phyloP scores from a whole-genome alignment of 2,329 filamentous ascomycete genomes.

The Macrophomina phaseolina region DNA sequence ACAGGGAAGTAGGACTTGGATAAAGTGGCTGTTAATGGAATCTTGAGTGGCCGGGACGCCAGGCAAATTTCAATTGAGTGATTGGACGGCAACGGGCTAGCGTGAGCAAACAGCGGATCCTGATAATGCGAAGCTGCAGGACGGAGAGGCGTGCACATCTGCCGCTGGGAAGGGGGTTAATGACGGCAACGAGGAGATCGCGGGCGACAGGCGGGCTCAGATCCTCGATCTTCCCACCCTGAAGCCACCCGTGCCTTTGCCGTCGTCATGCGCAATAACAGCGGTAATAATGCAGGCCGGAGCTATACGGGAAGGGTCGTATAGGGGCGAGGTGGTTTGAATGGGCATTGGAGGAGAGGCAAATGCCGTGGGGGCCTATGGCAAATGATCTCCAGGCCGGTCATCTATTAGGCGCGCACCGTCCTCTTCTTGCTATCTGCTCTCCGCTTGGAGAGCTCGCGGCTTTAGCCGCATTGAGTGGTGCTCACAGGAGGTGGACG shows the following conservation, averaged over 20 bases:
- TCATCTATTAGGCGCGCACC: conserved; percentile 23
- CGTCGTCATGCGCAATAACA: conserved; percentile 22
- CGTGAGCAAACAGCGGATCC: conserved; percentile 9
- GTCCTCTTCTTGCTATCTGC: not conserved
- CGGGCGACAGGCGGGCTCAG: not conserved
- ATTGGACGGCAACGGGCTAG: not conserved
- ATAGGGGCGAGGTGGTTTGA: conserved; percentile 1
- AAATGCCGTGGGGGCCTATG: conserved; percentile 14
- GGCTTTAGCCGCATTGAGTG: not conserved
- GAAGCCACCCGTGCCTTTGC: conserved; percentile 2
- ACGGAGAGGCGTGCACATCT: not conserved
- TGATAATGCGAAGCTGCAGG: not conserved
- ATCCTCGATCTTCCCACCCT: conserved; percentile 18
- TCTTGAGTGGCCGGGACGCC: not conserved
- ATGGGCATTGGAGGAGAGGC: conserved; percentile 1
- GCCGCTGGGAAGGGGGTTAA: not conserved
- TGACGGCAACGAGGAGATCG: conserved; percentile 8
- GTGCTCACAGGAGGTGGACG: not conserved
- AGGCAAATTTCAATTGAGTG: not conserved
- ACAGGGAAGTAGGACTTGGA: not conserved
- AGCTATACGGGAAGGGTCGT: conserved; percentile 4
- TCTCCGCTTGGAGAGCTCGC: not conserved
- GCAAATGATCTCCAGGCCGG: conserved; percentile 20
- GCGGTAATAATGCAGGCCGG: conserved; percentile 19
- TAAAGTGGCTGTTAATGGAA: not conserved